phyloP scores from a whole-genome alignment of 2,329 filamentous ascomycete genomes.

The Aspergillus quadricinctus region DNA sequence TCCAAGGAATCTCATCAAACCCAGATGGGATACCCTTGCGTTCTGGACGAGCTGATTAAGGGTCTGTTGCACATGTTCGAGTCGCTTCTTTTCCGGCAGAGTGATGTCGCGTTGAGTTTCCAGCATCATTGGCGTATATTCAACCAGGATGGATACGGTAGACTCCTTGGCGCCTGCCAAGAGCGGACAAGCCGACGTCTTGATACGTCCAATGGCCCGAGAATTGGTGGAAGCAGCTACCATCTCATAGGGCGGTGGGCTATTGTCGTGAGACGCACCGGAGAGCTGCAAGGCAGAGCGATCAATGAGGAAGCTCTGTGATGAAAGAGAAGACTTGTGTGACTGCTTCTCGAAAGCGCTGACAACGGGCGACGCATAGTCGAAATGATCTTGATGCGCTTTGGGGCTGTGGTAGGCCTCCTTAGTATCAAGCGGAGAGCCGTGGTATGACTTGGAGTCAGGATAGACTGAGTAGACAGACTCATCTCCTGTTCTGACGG shows the following conservation, averaged over 20 bases:
- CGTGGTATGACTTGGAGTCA: constrained; percentile 29
- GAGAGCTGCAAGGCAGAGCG: constrained; percentile 37
- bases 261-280: constrained; percentile 36
- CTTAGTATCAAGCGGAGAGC: constrained; percentile 36
- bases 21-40: constrained; percentile 38
- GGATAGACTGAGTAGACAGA: constrained; percentile 19
- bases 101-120: constrained; percentile 28
- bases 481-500: constrained; percentile 23
- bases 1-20: constrained; percentile 42
- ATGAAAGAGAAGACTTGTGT: constrained; percentile 20
- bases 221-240: constrained; percentile 41
- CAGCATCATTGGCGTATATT: constrained; percentile 40
- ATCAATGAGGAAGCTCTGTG: constrained; percentile 36
- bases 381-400: constrained; percentile 20
- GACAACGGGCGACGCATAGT: constrained; percentile 14
- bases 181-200: constrained; percentile 34
- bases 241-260: constrained; percentile 40
- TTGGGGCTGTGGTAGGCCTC: constrained; percentile 21
- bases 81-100: constrained; percentile 24
- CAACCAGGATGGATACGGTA: constrained; percentile 38
- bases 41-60: constrained; percentile 41
- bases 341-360: constrained; percentile 16
- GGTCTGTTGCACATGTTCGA: constrained; percentile 35
- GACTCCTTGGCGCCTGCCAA: constrained; percentile 29
- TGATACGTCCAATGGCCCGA: constrained; percentile 38